These are phyloP conservation scores for Spergularia bocconei DNA, from an alignment of 148 eudicot species.

Conservation along the genomic window DNA sequence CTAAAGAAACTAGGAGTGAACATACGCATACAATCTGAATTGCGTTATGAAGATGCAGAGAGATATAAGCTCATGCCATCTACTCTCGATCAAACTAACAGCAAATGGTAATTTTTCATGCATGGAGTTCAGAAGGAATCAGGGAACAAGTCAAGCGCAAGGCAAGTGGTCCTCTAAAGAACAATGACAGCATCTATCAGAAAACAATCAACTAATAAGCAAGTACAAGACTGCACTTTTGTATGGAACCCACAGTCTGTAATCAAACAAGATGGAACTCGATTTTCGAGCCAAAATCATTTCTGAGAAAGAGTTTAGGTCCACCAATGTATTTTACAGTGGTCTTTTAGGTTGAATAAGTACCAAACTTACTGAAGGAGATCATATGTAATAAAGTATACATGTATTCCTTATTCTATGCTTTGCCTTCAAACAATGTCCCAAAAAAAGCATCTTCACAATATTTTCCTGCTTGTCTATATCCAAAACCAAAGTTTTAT, in stretches of 20 bases:
- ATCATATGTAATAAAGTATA: slow-evolving; percentile 50
- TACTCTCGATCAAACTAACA: neutral
- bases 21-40: neutral
- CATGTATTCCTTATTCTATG: slow-evolving; percentile 63
- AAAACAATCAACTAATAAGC: slow-evolving; percentile 40
- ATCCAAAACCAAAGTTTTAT: slow-evolving; percentile 47
- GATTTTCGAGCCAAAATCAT: slow-evolving; percentile 35
- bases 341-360: slow-evolving; percentile 52
- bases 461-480: slow-evolving; percentile 41
- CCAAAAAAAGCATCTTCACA: slow-evolving; percentile 53
- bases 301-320: slow-evolving; percentile 34
- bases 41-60: too few species aligned
- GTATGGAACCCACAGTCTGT: slow-evolving; percentile 32
- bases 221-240: slow-evolving; percentile 52
- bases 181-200: slow-evolving; percentile 34
- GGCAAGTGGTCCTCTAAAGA: slow-evolving; percentile 34
- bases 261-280: slow-evolving; percentile 28
- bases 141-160: slow-evolving; percentile 35
- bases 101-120: slow-evolving; percentile 4
- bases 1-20: neutral
- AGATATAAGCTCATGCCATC: neutral
- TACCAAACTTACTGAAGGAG: slow-evolving; percentile 77
- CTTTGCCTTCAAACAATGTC: slow-evolving; percentile 65
- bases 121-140: slow-evolving; percentile 15
- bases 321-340: slow-evolving; percentile 33